Evolutionary conservation across 225 moss, liverwort and hornwort genomes (phyloP), one percentile per base, ranked within the genome.

Genomic region (Marchantia paleacea): DNA sequence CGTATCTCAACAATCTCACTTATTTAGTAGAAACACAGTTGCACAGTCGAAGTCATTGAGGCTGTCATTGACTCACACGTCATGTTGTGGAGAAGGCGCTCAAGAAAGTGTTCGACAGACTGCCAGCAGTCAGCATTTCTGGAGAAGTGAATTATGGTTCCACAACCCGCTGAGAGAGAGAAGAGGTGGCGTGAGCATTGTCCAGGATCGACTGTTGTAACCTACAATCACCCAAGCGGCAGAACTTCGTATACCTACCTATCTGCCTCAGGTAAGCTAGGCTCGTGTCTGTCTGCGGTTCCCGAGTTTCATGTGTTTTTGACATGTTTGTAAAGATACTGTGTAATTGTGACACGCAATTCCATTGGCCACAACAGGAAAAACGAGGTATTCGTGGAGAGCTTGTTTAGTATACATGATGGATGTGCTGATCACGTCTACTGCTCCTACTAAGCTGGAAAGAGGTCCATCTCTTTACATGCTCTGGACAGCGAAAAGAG

Each of bases 61-160:
- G 60, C 60, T 19, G 66, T 24, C 25, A 29, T 0, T 11, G 29
- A 2, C 25, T 0, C 10, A 67, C 12, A 12, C 28, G 25, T 11
- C 25, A 9, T 26, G 25, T 3, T 18, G 61, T 67, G 8, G 28
- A 67, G 69, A 15, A 31, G 30, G 16, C 39, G 39, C 39, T 39
- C 39, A 39, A 66, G 10, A 8, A 26, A 11, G 66, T 6, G 25
- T 66, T 11, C 0, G 64, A 64, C 25, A 24, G 24, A 26, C 25
- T 12, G 64, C 24, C 9, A 64, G 12, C 25, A 24, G 26, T 8
- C 25, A 64, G 9, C 25, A 24, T 10, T 64, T 64, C 3, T 24
- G 24, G 64, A 64, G 72, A 3, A 39, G 29, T 31, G 72, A 72
- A 72, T 51, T 72, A 72, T 72, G 72, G 22, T 51, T 72, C 50